Conservation (phyloP, 1,139 yeast species). For the Debaryomyces fabryi region DNA sequence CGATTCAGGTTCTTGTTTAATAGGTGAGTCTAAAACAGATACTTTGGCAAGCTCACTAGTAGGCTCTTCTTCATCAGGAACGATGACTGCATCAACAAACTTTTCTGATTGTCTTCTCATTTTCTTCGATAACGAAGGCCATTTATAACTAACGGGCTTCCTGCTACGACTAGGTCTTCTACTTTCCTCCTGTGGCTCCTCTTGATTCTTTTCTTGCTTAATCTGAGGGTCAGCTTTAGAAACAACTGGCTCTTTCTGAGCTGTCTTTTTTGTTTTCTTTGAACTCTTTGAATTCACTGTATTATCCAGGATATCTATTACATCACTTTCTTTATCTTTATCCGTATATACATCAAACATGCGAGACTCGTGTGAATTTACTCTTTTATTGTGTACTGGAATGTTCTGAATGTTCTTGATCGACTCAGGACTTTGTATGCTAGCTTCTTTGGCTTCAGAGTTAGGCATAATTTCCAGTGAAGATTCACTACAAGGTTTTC, state of each 20-base stretch:
- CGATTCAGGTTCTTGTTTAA: slow-evolving; percentile 10
- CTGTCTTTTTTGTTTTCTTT: not conserved
- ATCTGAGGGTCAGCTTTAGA: not conserved
- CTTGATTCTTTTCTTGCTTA: not conserved
- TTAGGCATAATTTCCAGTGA: not conserved
- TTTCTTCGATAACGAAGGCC: slow-evolving; percentile 68
- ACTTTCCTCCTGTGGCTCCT: not conserved
- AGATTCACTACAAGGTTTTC: not conserved
- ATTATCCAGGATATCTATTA: not conserved
- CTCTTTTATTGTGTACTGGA: not conserved
- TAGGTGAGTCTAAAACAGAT: slow-evolving; percentile 4
- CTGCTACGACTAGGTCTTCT: slow-evolving; percentile 19
- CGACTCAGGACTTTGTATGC: not conserved
- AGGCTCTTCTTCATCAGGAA: slow-evolving; percentile 15
- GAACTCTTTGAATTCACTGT: not conserved
- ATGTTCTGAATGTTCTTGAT: not conserved
- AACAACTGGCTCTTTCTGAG: not conserved
- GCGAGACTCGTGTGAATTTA: not conserved
- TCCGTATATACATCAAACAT: slow-evolving; percentile 7
- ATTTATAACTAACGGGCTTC: slow-evolving; percentile 61
- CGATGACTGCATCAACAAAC: slow-evolving; percentile 57
- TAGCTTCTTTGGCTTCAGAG: not conserved
- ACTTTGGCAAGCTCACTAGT: slow-evolving; percentile 12
- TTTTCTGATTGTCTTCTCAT: slow-evolving; percentile 69
- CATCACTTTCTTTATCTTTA: not conserved